Percentiles rank a stretch among this genome's conserved stretches.
phyloP scores from a whole-genome alignment of 768 basidiomycete species.

The Boletus vermiculosoides region DNA sequence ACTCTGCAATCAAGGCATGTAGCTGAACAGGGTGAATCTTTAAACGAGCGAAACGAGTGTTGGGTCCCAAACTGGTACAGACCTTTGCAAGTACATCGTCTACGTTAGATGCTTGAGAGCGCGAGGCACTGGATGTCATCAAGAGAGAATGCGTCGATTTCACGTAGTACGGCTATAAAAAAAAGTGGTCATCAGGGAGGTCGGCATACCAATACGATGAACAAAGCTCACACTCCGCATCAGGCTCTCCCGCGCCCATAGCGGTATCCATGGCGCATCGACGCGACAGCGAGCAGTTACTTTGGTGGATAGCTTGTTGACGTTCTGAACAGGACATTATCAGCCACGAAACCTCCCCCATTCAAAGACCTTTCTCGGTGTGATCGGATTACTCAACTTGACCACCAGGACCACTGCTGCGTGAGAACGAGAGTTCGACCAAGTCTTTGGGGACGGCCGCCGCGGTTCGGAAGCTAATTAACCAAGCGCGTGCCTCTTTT shows the following conservation, averaged over 20 bases:
- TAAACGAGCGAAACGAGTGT: not conserved
- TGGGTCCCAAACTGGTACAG: not conserved
- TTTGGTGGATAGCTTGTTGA: slow-evolving; percentile 89
- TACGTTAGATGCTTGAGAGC: slow-evolving; percentile 78
- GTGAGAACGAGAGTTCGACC: slow-evolving; percentile 66
- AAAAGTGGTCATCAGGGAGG: not conserved
- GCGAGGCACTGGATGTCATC: slow-evolving; percentile 64
- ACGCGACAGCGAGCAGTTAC: slow-evolving; percentile 61
- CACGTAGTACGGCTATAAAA: slow-evolving; percentile 57
- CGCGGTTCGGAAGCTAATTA: slow-evolving; percentile 44
- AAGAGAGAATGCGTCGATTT: slow-evolving; percentile 67
- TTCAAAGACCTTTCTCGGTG: not conserved
- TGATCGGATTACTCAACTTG: slow-evolving; percentile 48
- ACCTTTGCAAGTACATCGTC: slow-evolving; percentile 73
- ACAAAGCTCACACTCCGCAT: slow-evolving; percentile 45
- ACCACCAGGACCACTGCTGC: slow-evolving; percentile 84
- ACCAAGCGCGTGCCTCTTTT: slow-evolving; percentile 53
- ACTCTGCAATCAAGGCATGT: slow-evolving; percentile 23
- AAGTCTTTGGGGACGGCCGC: slow-evolving; percentile 45
- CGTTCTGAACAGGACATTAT: slow-evolving; percentile 55
- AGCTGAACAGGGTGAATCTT: slow-evolving; percentile 17
- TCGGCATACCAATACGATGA: not conserved
- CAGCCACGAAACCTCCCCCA: not conserved
- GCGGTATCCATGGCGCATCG: slow-evolving; percentile 63
- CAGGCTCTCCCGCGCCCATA: slow-evolving; percentile 55